Evolutionary conservation across 345 rosid species (phyloP).

Genomic region (Psidium friedrichsthalianum): DNA sequence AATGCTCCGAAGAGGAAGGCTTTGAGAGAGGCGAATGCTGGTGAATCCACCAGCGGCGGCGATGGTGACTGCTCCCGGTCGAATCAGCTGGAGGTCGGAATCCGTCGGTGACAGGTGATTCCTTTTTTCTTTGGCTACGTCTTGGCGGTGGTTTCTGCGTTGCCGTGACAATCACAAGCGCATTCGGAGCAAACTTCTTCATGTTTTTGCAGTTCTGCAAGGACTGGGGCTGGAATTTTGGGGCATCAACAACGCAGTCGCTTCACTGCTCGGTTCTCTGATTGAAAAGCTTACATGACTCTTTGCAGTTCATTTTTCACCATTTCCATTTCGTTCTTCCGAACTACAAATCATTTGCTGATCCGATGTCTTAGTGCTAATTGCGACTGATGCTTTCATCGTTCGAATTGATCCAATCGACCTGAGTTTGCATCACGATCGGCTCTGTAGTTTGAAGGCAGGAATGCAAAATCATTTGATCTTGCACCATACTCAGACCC

Average conservation of each 20-base stretch:
- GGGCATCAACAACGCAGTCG: background rate
- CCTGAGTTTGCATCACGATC: background rate
- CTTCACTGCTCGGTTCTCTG: background rate
- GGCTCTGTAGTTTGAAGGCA: background rate
- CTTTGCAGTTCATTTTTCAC: background rate
- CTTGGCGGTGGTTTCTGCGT: background rate
- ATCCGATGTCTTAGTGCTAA: background rate
- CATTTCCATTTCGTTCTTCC: too few relatives aligned
- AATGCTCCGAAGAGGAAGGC: background rate
- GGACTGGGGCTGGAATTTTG: background rate
- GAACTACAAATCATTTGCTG: background rate
- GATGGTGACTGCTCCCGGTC: background rate
- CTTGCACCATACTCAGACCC: background rate
- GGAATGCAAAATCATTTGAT: background rate
- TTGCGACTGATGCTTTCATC: background rate
- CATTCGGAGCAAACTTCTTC: background rate
- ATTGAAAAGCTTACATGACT: background rate
- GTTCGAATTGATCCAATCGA: accelerated
- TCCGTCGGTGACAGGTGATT: background rate
- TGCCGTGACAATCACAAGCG: background rate
- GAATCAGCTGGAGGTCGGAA: background rate
- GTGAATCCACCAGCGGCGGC: background rate
- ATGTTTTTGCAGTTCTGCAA: background rate
- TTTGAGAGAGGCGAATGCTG: background rate
- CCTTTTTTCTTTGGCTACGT: background rate